Percentiles rank a stretch among this genome's conserved stretches.
phyloP scores from a whole-genome alignment of 345 rosid genomes.

The Hibiscus mutabilis region DNA sequence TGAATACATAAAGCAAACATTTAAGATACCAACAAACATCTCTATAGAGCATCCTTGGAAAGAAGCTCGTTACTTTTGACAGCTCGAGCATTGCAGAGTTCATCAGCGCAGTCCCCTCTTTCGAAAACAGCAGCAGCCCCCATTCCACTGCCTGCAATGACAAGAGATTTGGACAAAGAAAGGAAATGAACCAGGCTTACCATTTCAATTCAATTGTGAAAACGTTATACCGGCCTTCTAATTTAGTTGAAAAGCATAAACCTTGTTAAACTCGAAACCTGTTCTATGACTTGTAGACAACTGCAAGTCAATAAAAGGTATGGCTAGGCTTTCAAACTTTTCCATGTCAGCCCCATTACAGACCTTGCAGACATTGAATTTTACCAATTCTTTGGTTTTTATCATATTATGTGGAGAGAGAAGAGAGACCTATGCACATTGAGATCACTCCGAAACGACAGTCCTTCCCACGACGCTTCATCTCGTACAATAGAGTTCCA shows the following conservation, averaged over 20 bases:
- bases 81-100: slow-evolving; percentile 37
- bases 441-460: slow-evolving; percentile 85
- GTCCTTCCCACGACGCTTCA: slow-evolving; percentile 85
- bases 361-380: not conserved
- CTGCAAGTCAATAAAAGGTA: not conserved
- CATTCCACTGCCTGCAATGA: slow-evolving; percentile 63
- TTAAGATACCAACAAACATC: not conserved
- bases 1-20: not conserved
- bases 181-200: not conserved
- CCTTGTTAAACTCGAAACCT: not conserved
- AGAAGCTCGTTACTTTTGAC: slow-evolving; percentile 25
- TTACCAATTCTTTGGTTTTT: not conserved
- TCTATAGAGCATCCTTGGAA: slow-evolving; percentile 34
- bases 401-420: not conserved
- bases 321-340: not conserved
- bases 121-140: slow-evolving; percentile 91
- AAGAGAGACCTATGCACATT: slow-evolving; percentile 79
- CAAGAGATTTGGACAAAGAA: not conserved
- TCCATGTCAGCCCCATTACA: not conserved
- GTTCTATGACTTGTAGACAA: not conserved
- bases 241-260: too few species aligned
- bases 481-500: slow-evolving; percentile 76
- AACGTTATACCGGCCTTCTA: too few species aligned
- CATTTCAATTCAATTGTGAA: not conserved
- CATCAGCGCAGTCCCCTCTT: slow-evolving; percentile 66